phyloP scores from a whole-genome alignment of 1,284 basidiomycete species.

The Rhodotorula glutinis region DNA sequence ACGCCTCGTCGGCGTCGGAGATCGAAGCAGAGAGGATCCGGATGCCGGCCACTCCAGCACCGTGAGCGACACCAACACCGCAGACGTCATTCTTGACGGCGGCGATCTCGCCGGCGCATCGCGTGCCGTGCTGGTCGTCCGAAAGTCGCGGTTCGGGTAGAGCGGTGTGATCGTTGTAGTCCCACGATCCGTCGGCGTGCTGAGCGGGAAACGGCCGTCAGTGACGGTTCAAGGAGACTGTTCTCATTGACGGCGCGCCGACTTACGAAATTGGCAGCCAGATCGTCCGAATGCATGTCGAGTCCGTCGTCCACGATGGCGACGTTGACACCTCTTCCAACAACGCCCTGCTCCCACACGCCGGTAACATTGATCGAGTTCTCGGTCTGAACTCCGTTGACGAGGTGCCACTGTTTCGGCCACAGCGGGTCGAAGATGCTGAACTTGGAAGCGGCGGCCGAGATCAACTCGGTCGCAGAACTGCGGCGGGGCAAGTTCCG shows the following conservation, averaged over 20 bases:
- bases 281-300: conserved; percentile 82
- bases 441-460: conserved; percentile 48
- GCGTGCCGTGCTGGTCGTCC: conserved; percentile 96
- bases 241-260: too few relatives aligned
- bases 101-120: conserved; percentile 97
- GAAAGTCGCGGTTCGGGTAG: conserved; percentile 81
- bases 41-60: conserved; percentile 85
- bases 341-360: conserved; percentile 81
- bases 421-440: conserved; percentile 85
- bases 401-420: conserved; percentile 84
- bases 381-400: conserved; percentile 69
- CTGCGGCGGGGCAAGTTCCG: neutral
- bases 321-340: conserved; percentile 79
- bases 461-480: conserved; percentile 3
- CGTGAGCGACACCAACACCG: conserved; percentile 90
- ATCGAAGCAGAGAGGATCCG: conserved; percentile 96
- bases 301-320: conserved; percentile 95
- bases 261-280: conserved; percentile 86
- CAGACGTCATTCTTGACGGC: conserved; percentile 94
- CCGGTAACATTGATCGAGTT: conserved; percentile 80
- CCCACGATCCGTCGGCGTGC: conserved; percentile 87
- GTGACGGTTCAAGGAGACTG: neutral
- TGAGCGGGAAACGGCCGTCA: conserved; percentile 46
- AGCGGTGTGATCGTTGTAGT: conserved; percentile 90
- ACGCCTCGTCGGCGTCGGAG: conserved; percentile 95